phyloP scores from a whole-genome alignment of 2,329 filamentous ascomycete genomes.

The Fusarium sp. region DNA sequence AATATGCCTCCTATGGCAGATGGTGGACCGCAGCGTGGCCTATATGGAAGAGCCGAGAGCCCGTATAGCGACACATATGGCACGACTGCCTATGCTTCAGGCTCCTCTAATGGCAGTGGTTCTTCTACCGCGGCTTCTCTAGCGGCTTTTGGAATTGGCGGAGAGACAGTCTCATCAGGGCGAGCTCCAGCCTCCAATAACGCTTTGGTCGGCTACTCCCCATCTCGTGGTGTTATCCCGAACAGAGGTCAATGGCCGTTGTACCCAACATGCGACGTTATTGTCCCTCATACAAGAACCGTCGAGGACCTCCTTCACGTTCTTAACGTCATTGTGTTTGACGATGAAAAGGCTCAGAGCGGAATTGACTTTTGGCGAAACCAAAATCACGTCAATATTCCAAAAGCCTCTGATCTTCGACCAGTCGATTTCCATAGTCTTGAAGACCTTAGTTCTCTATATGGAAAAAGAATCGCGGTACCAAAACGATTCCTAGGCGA shows the following conservation, averaged over 20 bases:
- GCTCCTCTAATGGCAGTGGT: slow-evolving; percentile 67
- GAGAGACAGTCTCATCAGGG: slow-evolving; percentile 67
- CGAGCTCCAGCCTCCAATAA: slow-evolving; percentile 68
- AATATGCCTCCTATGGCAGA: slow-evolving; percentile 70
- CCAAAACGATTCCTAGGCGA: no score
- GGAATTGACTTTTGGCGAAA: slow-evolving; percentile 65
- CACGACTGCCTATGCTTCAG: slow-evolving; percentile 65
- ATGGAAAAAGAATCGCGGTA: no score
- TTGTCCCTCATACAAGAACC: slow-evolving; percentile 63
- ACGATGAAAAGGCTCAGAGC: slow-evolving; percentile 48
- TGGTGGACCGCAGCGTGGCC: slow-evolving; percentile 67
- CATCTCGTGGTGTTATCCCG: slow-evolving; percentile 63
- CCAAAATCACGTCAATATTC: slow-evolving; percentile 50
- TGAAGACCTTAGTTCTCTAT: no score
- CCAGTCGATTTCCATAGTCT: background rate
- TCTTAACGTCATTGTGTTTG: slow-evolving; percentile 58
- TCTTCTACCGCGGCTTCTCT: slow-evolving; percentile 62
- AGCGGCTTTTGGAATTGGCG: slow-evolving; percentile 63
- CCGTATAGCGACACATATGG: slow-evolving; percentile 66
- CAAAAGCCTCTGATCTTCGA: slow-evolving; percentile 47
- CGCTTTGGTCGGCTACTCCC: slow-evolving; percentile 65
- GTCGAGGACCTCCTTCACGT: slow-evolving; percentile 62
- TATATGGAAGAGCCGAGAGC: slow-evolving; percentile 66
- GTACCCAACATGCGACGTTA: slow-evolving; percentile 66
- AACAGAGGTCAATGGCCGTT: slow-evolving; percentile 65